Conservation (phyloP, 352 stramenopile species). For the Phytophthora agathidicida region DNA sequence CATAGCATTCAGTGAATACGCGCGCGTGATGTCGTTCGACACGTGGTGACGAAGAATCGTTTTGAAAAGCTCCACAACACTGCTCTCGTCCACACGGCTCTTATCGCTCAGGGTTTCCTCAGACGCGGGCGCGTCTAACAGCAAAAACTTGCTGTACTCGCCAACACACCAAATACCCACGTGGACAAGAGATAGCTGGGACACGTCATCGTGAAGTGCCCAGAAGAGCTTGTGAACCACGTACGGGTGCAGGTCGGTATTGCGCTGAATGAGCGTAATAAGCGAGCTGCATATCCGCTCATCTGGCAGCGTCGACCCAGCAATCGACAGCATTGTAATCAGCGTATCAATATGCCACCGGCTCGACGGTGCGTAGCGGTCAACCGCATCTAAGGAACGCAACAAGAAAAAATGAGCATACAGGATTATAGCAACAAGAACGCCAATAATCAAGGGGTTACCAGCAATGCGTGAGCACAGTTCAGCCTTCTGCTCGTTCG, state of each 20-base stretch:
- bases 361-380: conserved; percentile 82
- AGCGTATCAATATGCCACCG: conserved; percentile 97
- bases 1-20: conserved; percentile 90
- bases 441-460: conserved; percentile 37
- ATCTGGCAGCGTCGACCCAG: conserved; percentile 91
- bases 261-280: conserved; percentile 96
- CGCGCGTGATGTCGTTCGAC: conserved; percentile 80
- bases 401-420: conserved; percentile 9
- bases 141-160: conserved; percentile 95
- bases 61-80: conserved; percentile 73
- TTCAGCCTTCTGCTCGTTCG: conserved; percentile 93
- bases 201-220: conserved; percentile 95
- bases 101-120: conserved; percentile 77
- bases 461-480: conserved; percentile 96
- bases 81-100: conserved; percentile 66
- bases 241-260: conserved; percentile 91
- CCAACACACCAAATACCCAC: conserved; percentile 98
- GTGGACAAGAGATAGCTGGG: conserved; percentile 95
- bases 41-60: conserved; percentile 87
- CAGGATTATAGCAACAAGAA: neutral
- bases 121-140: conserved; percentile 64
- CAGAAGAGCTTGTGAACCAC: conserved; percentile 98
- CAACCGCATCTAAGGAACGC: conserved; percentile 66
- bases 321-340: conserved; percentile 99
- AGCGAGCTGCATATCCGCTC: conserved; percentile 95